phyloP scores from a whole-genome alignment of 441 rosid genomes.

The Pelargonium citronellum region DNA sequence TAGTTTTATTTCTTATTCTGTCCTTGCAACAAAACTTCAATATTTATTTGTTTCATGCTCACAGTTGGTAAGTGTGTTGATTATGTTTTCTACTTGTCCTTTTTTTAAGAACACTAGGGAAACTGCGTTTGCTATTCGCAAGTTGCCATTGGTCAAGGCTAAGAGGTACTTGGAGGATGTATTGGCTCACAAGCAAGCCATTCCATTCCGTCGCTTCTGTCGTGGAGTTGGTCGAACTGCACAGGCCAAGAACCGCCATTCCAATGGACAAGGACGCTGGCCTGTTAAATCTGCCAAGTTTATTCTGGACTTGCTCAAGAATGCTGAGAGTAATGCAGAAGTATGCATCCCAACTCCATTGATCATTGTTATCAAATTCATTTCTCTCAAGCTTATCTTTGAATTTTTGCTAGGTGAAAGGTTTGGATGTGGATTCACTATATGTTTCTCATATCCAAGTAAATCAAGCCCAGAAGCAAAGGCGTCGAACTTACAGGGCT shows the following conservation, averaged over 20 bases:
- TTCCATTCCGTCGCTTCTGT: constrained; percentile 90
- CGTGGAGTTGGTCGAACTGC: constrained; percentile 95
- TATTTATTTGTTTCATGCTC: too few relatives aligned
- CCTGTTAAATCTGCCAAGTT: constrained; percentile 82
- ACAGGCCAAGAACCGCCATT: constrained; percentile 91
- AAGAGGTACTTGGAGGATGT: constrained; percentile 97
- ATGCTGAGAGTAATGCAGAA: constrained; percentile 94
- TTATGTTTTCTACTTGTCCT: too few relatives aligned
- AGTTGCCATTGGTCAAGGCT: constrained; percentile 71
- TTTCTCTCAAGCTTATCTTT: neutral
- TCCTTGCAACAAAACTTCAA: neutral
- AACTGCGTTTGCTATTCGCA: constrained; percentile 72
- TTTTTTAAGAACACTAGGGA: constrained; percentile 73
- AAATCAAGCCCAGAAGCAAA: constrained; percentile 95
- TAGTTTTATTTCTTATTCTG: too few relatives aligned
- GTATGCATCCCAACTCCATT: constrained; percentile 21
- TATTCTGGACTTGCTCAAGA: constrained; percentile 78
- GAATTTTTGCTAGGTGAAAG: constrained; percentile 56
- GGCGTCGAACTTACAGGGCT: constrained; percentile 86
- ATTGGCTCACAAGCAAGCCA: constrained; percentile 88
- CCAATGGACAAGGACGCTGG: constrained; percentile 53
- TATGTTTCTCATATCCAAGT: constrained; percentile 85
- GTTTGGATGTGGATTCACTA: constrained; percentile 86
- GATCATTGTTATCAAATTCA: neutral
- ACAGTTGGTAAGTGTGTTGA: too few relatives aligned